Evolutionary conservation across 768 basidiomycete genomes (phyloP), one percentile per base, ranked within the genome.

Genomic region (Lanmaoa rubissima): DNA sequence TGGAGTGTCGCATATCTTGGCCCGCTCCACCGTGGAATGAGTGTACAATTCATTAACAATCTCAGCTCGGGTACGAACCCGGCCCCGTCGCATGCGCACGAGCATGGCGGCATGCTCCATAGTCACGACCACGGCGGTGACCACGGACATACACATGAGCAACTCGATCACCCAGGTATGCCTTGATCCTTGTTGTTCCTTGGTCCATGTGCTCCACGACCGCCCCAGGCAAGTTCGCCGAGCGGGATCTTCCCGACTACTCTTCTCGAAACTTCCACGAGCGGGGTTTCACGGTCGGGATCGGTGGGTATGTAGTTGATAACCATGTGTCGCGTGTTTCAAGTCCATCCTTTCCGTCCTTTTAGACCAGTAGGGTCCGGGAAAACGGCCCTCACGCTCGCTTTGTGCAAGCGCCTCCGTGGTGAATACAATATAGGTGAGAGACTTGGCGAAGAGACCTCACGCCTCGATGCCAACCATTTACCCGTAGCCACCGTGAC

Each of bases 251-350:
- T 70, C 97, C 96, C 10, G 89, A 97, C 67, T 98, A 90, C 65
- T 78, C 86, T 9, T 70, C 74, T 3, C 79, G 96, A 36, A 90
- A 94, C 76, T 98, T 94, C 65, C 82, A 86, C 50, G 95, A 98
- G 74, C 79, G 96, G 59, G 97, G 91, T 1, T 99, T 98, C 75
- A 98, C 96, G 0, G 78, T 99, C 57, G 96, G 96, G n/a, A 98
- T 98, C 53, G 96, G 96, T 66, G 95, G 95, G 95, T 95, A 66
- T 47, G 87, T 74, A 6, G 36, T 40, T 43, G 14, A 36, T 38
- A 28, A 17, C 49, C 43, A 34, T 12, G 60, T 52, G 38, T 42
- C 40, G 47, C 9, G 7, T 14, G 6, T 31, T 41, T 53, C 39
- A 2, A n/a, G 26, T 41, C 36, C 39, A 57, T 45, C 13, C 26